Evolutionary conservation across 768 basidiomycete species (phyloP), one percentile per base, ranked within the genome.

Genomic region (Obba rivulosa): DNA sequence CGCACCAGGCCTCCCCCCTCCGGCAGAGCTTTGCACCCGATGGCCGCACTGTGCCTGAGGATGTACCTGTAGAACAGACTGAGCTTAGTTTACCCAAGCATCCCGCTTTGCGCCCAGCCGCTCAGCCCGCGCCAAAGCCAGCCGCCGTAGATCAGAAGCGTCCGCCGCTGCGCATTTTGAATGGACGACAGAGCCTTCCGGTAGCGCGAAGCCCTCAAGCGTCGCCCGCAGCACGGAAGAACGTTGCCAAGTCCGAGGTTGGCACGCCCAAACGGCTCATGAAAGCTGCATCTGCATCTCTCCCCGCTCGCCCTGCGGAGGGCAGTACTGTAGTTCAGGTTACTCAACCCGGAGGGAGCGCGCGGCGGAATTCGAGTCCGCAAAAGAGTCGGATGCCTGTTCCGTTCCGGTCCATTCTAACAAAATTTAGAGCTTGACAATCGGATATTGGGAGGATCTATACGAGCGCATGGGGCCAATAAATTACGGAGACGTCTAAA

Each of bases 371-470:
- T 11, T 22, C 23, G 21, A 10, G n/a, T 10, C n/a, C 20, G 23
- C 34, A 31, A 3, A 47, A 41, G 45, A 57, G 53, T 44, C 53
- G 57, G 34, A 59, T 59, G 52, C 57, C 55, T 42, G 54, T 57
- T 28, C 58, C 59, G 16, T 50, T 63, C 41, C 49, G 56, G 10
- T 56, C 41, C 36, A 58, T 63, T n/a, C 43, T 59, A 18, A 59
- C 58, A 3, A 63, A 61, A 50, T 48, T 61, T 22, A 48, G 58
- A 22, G 50, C 56, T 23, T 59, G 34, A 36, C n/a, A n/a, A 5
- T 38, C 8, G 37, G 16, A 20, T 8, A n/a, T 38, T 13, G 28
- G 28, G 31, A 41, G 42, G 25, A 46, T 21, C 10, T 22, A 28
- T 10, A 39, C 25, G 18, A 37, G 20, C 14, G 25, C 34, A 16